Conservation (phyloP, 192 early-diverging fungal species). For the Phycomyces blakesleeanus region DNA sequence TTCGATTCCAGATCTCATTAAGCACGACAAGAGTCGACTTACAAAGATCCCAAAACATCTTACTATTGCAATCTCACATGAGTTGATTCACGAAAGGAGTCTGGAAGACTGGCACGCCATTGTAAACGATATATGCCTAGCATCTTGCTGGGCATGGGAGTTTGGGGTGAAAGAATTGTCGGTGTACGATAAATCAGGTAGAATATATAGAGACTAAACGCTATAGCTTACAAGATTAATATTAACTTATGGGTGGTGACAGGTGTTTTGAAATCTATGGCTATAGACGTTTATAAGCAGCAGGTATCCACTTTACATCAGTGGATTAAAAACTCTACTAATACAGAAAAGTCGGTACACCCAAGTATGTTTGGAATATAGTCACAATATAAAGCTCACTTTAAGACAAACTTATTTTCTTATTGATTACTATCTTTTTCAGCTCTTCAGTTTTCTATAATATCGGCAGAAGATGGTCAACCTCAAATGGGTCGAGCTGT, state of each 20-base stretch:
- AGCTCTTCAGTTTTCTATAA: constrained; percentile 14
- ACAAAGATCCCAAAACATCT: constrained; percentile 25
- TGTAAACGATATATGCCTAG: constrained; percentile 15
- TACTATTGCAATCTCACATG: constrained; percentile 20
- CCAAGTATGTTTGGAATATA: background rate
- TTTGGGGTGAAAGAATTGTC: constrained; percentile 26
- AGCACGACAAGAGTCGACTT: constrained; percentile 14
- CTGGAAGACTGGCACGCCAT: constrained; percentile 18
- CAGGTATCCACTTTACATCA: constrained; percentile 21
- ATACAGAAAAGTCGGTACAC: background rate
- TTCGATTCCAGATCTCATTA: background rate
- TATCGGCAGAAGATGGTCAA: constrained; percentile 11
- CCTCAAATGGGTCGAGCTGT: constrained; percentile 6
- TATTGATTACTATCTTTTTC: background rate
- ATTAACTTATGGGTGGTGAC: no score
- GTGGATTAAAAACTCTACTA: constrained; percentile 7
- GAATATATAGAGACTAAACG: background rate
- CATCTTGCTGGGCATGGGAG: constrained; percentile 29
- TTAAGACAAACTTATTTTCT: background rate
- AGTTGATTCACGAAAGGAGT: constrained; percentile 14
- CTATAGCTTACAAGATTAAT: no score
- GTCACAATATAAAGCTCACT: no score
- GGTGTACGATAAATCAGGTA: constrained; percentile 25
- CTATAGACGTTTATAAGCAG: constrained; percentile 16
- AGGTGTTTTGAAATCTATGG: constrained; percentile 21